A percentile compares a stretch with the other conserved stretches of the same genome.
phyloP scores from a whole-genome alignment of 2,329 filamentous ascomycete genomes.

The Rachicladosporium sp. region DNA sequence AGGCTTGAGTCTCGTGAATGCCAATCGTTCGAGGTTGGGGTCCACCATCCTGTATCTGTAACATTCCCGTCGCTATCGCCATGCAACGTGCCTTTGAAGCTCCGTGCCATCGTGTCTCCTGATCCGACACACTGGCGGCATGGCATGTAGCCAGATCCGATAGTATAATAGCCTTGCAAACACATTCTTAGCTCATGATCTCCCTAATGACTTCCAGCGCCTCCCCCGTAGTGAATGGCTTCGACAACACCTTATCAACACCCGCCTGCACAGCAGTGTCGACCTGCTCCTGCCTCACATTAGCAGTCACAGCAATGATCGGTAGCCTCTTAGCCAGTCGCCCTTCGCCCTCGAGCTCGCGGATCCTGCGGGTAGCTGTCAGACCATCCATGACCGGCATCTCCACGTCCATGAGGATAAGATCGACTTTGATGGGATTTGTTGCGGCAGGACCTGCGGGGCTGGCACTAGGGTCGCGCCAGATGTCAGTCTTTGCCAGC shows the following conservation, averaged over 20 bases:
- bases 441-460: slow-evolving; percentile 20
- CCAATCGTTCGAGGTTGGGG: no score
- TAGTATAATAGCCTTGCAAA: no score
- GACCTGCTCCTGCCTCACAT: slow-evolving; percentile 61
- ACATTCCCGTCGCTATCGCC: no score
- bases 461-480: slow-evolving; percentile 2
- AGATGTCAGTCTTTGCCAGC: slow-evolving; percentile 14
- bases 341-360: slow-evolving; percentile 49
- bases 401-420: slow-evolving; percentile 67
- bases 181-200: no score
- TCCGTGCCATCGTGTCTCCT: no score
- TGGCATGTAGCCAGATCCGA: no score
- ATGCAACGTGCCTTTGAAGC: no score
- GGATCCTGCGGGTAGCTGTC: slow-evolving; percentile 54
- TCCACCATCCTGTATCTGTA: no score
- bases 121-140: no score
- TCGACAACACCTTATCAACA: slow-evolving; percentile 67
- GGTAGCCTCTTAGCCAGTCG: slow-evolving; percentile 52
- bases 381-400: slow-evolving; percentile 76
- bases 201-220: no score
- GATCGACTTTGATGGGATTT: slow-evolving; percentile 2
- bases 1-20: no score
- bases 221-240: slow-evolving; percentile 45
- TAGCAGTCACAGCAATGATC: slow-evolving; percentile 64
- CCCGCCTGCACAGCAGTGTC: slow-evolving; percentile 55